These are phyloP conservation scores for Nicotiana tomentosiformis DNA, from an alignment of 257 asterid genomes.

Conservation along the genomic window DNA sequence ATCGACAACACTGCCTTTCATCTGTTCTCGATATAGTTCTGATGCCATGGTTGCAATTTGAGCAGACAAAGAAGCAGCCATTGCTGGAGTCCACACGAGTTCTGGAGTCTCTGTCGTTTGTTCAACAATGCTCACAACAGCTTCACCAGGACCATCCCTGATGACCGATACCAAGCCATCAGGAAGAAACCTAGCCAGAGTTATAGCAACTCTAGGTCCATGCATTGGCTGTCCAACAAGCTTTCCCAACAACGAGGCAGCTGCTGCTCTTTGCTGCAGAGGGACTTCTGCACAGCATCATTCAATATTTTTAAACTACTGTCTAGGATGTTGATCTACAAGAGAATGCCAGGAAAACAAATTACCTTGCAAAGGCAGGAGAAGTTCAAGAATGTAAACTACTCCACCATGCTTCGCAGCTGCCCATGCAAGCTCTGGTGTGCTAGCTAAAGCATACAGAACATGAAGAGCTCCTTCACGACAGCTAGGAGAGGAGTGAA, in stretches of 20 bases:
- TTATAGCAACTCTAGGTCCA: constrained; percentile 97
- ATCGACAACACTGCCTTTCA: constrained; percentile 85
- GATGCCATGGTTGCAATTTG: constrained; percentile 95
- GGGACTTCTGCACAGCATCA: constrained; percentile 65
- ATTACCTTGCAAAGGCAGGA: constrained; percentile 82
- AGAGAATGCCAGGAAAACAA: constrained; percentile 2
- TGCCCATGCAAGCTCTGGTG: constrained; percentile 98
- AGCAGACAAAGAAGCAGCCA: constrained; percentile 96
- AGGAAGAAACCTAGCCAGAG: constrained; percentile 91
- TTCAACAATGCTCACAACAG: constrained; percentile 78
- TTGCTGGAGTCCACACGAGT: constrained; percentile 99
- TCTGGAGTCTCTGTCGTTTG: constrained; percentile 99
- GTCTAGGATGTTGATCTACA: constrained; percentile 1
- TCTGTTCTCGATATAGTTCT: constrained; percentile 81
- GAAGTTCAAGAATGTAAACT: constrained; percentile 91
- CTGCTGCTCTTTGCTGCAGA: constrained; percentile 96
- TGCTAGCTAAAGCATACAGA: constrained; percentile 96
- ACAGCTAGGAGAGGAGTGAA: constrained; percentile 91
- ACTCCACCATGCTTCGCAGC: constrained; percentile 99
- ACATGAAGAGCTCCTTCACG: constrained; percentile 97
- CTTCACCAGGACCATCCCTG: constrained; percentile 99
- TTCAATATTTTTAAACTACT: constrained; percentile 20
- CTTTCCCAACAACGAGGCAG: constrained; percentile 87
- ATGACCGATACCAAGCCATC: constrained; percentile 92
- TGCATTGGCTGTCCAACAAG: constrained; percentile 97